These are phyloP conservation scores for Pichia sp. DNA, from an alignment of 1,139 yeast genomes.

Conservation along the genomic window DNA sequence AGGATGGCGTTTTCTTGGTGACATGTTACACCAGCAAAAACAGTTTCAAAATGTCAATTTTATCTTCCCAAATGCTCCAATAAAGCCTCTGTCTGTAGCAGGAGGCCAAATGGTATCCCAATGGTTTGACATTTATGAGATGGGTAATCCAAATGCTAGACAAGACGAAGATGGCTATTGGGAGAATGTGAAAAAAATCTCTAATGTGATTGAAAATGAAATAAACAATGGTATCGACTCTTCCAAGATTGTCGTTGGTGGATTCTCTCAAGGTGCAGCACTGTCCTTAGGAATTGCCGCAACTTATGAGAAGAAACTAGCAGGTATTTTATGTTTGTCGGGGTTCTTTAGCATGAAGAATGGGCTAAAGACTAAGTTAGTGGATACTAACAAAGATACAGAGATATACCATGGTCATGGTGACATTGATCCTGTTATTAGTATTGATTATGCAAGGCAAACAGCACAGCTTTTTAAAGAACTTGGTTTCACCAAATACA, in stretches of 20 bases:
- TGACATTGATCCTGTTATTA: conserved; percentile 60
- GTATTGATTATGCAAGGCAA: conserved; percentile 39
- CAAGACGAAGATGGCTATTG: conserved; percentile 63
- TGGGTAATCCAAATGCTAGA: conserved; percentile 39
- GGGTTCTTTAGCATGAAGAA: conserved; percentile 64
- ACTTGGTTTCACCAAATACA: conserved; percentile 46
- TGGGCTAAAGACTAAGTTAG: conserved; percentile 28
- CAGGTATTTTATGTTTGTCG: conserved; percentile 74
- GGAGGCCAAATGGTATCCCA: conserved; percentile 66
- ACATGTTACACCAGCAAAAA: conserved; percentile 34
- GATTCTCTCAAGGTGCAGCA: conserved; percentile 94
- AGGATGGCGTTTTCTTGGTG: conserved; percentile 82
- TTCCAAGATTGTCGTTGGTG: conserved; percentile 76
- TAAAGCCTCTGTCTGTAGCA: conserved; percentile 58
- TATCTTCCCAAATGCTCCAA: conserved; percentile 86
- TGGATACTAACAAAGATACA: conserved; percentile 46
- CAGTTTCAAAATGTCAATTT: conserved; percentile 59
- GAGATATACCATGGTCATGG: conserved; percentile 93
- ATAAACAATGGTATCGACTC: conserved; percentile 56
- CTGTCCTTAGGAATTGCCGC: conserved; percentile 53
- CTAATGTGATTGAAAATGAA: conserved; percentile 54
- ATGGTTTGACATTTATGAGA: conserved; percentile 76
- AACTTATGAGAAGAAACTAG: conserved; percentile 52
- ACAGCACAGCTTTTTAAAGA: conserved; percentile 41
- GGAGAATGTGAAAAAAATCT: conserved; percentile 46